These are phyloP conservation scores for Stropharia rugosoannulata DNA, from an alignment of 768 basidiomycete genomes.

Conservation along the genomic window DNA sequence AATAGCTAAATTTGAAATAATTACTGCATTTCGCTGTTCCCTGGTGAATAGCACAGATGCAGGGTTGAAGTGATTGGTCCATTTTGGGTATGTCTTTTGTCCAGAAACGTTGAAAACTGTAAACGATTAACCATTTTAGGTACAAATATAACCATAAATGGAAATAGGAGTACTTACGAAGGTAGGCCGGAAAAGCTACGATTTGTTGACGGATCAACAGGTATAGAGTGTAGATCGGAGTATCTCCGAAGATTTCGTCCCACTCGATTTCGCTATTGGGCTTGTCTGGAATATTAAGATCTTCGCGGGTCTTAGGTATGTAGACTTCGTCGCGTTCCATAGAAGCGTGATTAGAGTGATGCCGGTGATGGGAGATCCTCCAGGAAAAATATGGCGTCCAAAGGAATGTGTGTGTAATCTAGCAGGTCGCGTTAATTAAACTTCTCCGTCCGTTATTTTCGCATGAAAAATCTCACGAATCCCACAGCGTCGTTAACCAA, in stretches of 20 bases:
- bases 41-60: constrained; percentile 56
- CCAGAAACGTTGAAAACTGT: constrained; percentile 63
- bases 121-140: constrained; percentile 5
- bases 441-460: constrained; percentile 6
- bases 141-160: too few species aligned
- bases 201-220: constrained; percentile 57
- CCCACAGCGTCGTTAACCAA: constrained; percentile 49
- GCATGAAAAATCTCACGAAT: constrained; percentile 35
- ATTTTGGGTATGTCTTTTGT: constrained; percentile 55
- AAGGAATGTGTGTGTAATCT: constrained; percentile 45
- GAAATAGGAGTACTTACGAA: constrained; percentile 35
- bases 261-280: constrained; percentile 39
- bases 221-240: constrained; percentile 57
- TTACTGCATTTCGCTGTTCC: constrained; percentile 48
- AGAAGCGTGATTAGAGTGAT: constrained; percentile 50
- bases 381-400: constrained; percentile 57
- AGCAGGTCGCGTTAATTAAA: constrained; percentile 2
- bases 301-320: constrained; percentile 58
- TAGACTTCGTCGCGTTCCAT: constrained; percentile 60
- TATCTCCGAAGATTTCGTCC: constrained; percentile 58
- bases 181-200: constrained; percentile 61
- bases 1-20: constrained; percentile 60
- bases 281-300: constrained; percentile 48
- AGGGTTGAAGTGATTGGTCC: constrained; percentile 69
- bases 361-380: constrained; percentile 54